Base-by-base conservation (phyloP, 2,329 filamentous ascomycete species). In the Diaporthe caulivora region DNA sequence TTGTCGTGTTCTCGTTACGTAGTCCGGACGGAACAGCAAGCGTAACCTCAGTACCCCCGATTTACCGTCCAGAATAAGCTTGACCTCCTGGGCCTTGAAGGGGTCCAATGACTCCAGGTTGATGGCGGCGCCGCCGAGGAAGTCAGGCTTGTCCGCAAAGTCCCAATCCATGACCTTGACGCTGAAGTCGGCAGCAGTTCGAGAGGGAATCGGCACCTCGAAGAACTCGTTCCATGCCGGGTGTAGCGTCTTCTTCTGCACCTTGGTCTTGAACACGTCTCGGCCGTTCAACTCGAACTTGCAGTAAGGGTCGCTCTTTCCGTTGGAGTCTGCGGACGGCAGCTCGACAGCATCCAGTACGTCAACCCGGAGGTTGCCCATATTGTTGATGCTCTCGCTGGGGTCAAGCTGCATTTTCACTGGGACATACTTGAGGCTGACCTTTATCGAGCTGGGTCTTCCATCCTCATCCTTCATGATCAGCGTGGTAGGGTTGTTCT, bases 311-410 rank as follows among this genome's bases (percentile, higher is more conserved):
- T 99, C 97, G 79, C 95, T 98, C 88, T 93, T 98, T 78, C 97
- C 97, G 80, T 99, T 99, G 44, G 95, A 92, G 80, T 99, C 97
- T 37, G 96, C 96, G 1, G 97, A 92, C 10, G 97, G 97, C n/a
- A 99, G 89, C 74, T 98, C 92, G 11, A 90, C 86, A 24, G 92
- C 97, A 82, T 98, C 95, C 49, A 98, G 86, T 24, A 99, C 89
- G 79, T 98, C 95, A n/a, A 99, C 94, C 26, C 95, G 94, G 29
- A 99, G 91, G 73, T 92, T 95, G 74, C 97, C 97, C 91, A 98
- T 97, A 84, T 99, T 99, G 90, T 98, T 98, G 87, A 99, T 98
- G 80, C 95, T 98, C 84, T 99, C 97, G 79, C 92, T 95, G 0
- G 97, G 94, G 79, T 99, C 95, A 64, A 99, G 92, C 72, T 92